Evolutionary conservation across 129 eudicot species (phyloP).

Genomic region (Arctium minus): DNA sequence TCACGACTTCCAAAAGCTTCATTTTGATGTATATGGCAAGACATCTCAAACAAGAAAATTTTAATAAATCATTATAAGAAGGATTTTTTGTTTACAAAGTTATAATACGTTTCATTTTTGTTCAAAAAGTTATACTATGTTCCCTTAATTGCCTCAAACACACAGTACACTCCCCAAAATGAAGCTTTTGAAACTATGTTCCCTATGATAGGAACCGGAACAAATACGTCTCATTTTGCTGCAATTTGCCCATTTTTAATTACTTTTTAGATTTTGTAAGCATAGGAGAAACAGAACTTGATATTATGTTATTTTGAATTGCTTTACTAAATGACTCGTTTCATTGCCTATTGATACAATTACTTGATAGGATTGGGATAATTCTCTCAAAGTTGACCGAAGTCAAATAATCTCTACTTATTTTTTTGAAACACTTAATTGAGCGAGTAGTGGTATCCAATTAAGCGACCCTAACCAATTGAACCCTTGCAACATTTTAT

Average conservation of each 20-base stretch:
- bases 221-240: background rate
- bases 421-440: background rate
- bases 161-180: background rate
- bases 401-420: background rate
- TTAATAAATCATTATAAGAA: background rate
- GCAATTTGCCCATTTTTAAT: background rate
- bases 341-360: background rate
- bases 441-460: background rate
- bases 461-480: too few relatives aligned
- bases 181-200: background rate
- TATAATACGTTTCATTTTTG: background rate
- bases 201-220: background rate
- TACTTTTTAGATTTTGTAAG: background rate
- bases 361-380: background rate
- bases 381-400: background rate
- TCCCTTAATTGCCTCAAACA: background rate
- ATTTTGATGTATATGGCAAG: background rate
- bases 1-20: background rate
- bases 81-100: background rate
- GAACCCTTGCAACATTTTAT: background rate
- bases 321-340: background rate
- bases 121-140: too few relatives aligned
- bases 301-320: background rate
- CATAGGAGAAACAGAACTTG: constrained; percentile 4
- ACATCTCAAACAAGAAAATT: background rate